Conservation (phyloP, 1,139 yeast genomes). For the Blastobotrys niveus region DNA sequence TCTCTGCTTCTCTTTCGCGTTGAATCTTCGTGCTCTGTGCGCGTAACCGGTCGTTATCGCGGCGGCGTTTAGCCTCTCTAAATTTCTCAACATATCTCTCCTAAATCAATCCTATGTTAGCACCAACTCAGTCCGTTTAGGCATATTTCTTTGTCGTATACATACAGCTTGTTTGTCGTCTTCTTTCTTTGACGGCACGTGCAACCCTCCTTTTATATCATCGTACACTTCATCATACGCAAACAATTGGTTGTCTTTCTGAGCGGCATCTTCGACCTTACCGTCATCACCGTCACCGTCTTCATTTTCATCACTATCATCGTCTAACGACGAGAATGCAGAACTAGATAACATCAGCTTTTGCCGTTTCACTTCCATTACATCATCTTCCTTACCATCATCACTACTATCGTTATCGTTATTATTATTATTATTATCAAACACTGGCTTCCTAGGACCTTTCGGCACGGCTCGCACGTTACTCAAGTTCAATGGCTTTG, state of each 20-base stretch:
- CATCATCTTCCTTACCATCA: slow-evolving; percentile 9
- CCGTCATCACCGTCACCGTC: not conserved
- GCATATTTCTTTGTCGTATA: not conserved
- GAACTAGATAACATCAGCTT: slow-evolving; percentile 2
- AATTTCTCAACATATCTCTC: slow-evolving; percentile 34
- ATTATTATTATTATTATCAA: slow-evolving; percentile 6
- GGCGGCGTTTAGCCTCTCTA: slow-evolving; percentile 37
- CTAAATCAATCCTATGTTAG: slow-evolving; percentile 1
- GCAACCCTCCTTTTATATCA: slow-evolving; percentile 32
- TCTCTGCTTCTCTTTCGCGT: slow-evolving; percentile 30
- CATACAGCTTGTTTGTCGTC: slow-evolving; percentile 17
- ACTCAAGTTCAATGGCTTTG: slow-evolving; percentile 5
- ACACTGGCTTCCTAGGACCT: slow-evolving; percentile 1
- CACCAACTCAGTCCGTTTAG: not conserved
- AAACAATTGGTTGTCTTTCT: slow-evolving; percentile 19
- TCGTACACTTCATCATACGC: slow-evolving; percentile 39
- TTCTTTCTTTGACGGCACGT: slow-evolving; percentile 14
- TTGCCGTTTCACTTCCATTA: not conserved
- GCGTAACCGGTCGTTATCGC: slow-evolving; percentile 39
- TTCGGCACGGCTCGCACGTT: slow-evolving; percentile 8
- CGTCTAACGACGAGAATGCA: not conserved
- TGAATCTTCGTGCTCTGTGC: slow-evolving; percentile 30
- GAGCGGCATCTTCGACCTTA: not conserved
- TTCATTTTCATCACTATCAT: not conserved
- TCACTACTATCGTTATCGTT: slow-evolving; percentile 7